Evolutionary conservation across 352 stramenopile genomes (phyloP).

Genomic region (Phytophthora cactorum): DNA sequence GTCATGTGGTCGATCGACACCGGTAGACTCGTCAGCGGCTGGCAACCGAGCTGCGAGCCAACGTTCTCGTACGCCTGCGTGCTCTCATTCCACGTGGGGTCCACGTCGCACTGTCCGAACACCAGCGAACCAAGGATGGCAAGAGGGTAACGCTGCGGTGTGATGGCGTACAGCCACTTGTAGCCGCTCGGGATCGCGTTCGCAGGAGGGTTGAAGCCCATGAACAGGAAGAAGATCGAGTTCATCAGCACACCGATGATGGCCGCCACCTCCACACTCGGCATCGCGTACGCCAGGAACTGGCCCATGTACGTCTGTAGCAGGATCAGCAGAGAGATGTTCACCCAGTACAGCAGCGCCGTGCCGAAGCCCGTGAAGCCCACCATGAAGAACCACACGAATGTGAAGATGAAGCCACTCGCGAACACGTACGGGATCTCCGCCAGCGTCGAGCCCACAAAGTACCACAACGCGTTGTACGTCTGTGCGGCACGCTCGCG

Average conservation of each 20-base stretch:
- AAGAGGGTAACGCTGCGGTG: slow-evolving; percentile 33
- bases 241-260: slow-evolving; percentile 37
- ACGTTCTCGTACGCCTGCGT: slow-evolving; percentile 24
- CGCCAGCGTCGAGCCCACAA: slow-evolving; percentile 77
- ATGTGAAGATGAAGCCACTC: slow-evolving; percentile 40
- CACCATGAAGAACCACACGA: slow-evolving; percentile 49
- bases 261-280: slow-evolving; percentile 27
- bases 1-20: slow-evolving; percentile 34
- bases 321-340: slow-evolving; percentile 40
- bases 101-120: slow-evolving; percentile 24
- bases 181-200: slow-evolving; percentile 29
- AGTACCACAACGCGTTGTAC: slow-evolving; percentile 83
- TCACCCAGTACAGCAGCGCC: slow-evolving; percentile 41
- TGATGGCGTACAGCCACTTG: slow-evolving; percentile 43
- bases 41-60: slow-evolving; percentile 25
- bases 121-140: slow-evolving; percentile 29
- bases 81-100: slow-evolving; percentile 33
- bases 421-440: slow-evolving; percentile 79
- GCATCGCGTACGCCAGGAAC: slow-evolving; percentile 31
- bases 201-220: slow-evolving; percentile 35
- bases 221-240: slow-evolving; percentile 38
- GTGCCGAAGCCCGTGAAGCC: slow-evolving; percentile 39
- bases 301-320: slow-evolving; percentile 50
- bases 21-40: slow-evolving; percentile 20
- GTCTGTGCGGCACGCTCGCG: slow-evolving; percentile 76